Percentiles rank a stretch among this genome's conserved stretches.
phyloP scores from a whole-genome alignment of 345 rosid species.

The Sonneratia caseolaris region DNA sequence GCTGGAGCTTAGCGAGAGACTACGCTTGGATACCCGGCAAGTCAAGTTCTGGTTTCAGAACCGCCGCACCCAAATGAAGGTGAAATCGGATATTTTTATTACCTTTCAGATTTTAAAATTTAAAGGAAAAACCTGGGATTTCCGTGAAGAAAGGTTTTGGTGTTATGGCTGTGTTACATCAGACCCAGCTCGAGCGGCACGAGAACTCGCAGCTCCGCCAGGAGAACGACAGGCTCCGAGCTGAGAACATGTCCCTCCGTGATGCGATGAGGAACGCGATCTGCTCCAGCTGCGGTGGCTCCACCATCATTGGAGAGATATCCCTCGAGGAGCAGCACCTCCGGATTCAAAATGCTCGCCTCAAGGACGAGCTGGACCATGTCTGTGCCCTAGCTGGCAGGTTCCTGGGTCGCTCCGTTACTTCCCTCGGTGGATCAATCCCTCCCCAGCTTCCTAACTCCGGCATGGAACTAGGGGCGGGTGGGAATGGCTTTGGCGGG shows the following conservation, averaged over 20 bases:
- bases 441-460: conserved; percentile 52
- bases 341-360: conserved; percentile 69
- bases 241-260: conserved; percentile 81
- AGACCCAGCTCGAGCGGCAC: conserved; percentile 55
- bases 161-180: not conserved
- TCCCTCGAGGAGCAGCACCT: conserved; percentile 90
- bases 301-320: conserved; percentile 67
- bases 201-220: conserved; percentile 79
- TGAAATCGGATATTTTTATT: conserved; percentile 4
- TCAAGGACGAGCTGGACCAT: conserved; percentile 79
- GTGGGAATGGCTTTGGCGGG: conserved; percentile 25
- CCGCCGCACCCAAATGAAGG: conserved; percentile 96
- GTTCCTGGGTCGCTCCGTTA: conserved; percentile 76
- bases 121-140: no score
- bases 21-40: conserved; percentile 77
- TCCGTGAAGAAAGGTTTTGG: no score
- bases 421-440: conserved; percentile 26
- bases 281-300: conserved; percentile 84
- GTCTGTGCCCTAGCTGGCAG: conserved; percentile 81
- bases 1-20: conserved; percentile 67
- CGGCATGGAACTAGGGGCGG: conserved; percentile 51
- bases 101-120: not conserved
- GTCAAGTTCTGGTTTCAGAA: conserved; percentile 98
- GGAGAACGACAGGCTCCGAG: conserved; percentile 85
- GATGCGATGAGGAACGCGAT: conserved; percentile 89